Percentiles rank a stretch among this genome's conserved stretches.
Evolutionary conservation across 345 rosid species (phyloP).

Genomic region (Salix koriyanagi): DNA sequence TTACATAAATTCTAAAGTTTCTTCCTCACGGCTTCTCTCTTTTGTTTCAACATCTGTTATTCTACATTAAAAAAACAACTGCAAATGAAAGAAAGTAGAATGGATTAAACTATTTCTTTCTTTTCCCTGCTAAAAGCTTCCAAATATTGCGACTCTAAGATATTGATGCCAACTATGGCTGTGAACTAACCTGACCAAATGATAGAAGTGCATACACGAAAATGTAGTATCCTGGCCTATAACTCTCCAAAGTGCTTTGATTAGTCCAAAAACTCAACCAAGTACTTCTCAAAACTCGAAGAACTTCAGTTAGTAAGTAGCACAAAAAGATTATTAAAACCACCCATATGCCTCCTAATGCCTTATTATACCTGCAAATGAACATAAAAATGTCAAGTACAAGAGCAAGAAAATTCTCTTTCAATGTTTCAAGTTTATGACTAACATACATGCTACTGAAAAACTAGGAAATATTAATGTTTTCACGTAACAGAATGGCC

Average conservation of each 20-base stretch:
- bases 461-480: not conserved
- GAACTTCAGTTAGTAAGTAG: constrained; percentile 68
- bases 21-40: not conserved
- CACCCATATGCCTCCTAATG: constrained; percentile 93
- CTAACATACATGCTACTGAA: not conserved
- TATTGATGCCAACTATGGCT: not conserved
- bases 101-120: not conserved
- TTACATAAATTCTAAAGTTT: not conserved
- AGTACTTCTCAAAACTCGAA: constrained; percentile 86
- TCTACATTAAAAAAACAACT: not conserved
- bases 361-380: constrained; percentile 73
- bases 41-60: not conserved
- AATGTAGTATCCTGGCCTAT: constrained; percentile 72
- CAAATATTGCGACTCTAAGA: not conserved
- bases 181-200: constrained; percentile 64
- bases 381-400: not conserved
- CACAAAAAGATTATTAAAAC: constrained; percentile 66
- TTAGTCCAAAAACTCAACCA: constrained; percentile 98
- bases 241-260: constrained; percentile 48
- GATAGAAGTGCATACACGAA: constrained; percentile 69
- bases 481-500: not conserved
- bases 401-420: not conserved
- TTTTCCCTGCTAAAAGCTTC: not conserved
- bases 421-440: no score
- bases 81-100: not conserved